Evolutionary conservation across 1,284 basidiomycete genomes (phyloP), one percentile per base, ranked within the genome.

Genomic region (Peniophora sp.): DNA sequence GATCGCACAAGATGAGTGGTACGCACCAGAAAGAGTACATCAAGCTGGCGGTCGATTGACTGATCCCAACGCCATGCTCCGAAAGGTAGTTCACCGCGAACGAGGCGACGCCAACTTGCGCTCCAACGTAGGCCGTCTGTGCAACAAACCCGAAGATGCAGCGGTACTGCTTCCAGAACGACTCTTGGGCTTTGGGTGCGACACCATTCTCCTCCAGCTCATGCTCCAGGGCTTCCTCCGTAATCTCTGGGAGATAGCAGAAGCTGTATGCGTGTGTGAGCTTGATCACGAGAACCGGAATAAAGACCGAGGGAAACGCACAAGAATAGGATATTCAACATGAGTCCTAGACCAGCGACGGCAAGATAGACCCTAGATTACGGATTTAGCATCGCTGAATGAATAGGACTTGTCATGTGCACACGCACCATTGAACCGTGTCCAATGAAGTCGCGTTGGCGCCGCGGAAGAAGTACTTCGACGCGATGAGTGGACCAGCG

Each of bases 401-500:
- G 3, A 32, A n/a, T 19, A 23, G 17, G 16, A 11, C 41, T 20
- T n/a, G 3, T 32, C 3, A 23, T 36, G 5, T 58, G 27, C 27
- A 32, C 27, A 12, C 61, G 49, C 52, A 78, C 80, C 83, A 91
- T 69, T 91, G 87, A 14, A 92, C 83, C 44, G 79, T 88, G 56
- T 77, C 79, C 34, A 90, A 75, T 32, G 72, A 72, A 44, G 69
- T 75, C 3, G 75, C 75, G 62, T 88, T 82, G 50, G 67, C 74
- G 2, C 78, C 85, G 5, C 67, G 69, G 72, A 89, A 89, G 71
- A 91, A 91, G 73, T 81, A 88, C 43, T 72, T 68, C 16, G 83
- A 81, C 20, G 87, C 88, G 59, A 92, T 92, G 58, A 91, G 75
- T 23, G 89, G 89, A 0, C 89, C 89, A 20, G 84, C 74, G 60